phyloP scores from a whole-genome alignment of 192 early-diverging fungal species.

The Linnemannia schmuckeri region DNA sequence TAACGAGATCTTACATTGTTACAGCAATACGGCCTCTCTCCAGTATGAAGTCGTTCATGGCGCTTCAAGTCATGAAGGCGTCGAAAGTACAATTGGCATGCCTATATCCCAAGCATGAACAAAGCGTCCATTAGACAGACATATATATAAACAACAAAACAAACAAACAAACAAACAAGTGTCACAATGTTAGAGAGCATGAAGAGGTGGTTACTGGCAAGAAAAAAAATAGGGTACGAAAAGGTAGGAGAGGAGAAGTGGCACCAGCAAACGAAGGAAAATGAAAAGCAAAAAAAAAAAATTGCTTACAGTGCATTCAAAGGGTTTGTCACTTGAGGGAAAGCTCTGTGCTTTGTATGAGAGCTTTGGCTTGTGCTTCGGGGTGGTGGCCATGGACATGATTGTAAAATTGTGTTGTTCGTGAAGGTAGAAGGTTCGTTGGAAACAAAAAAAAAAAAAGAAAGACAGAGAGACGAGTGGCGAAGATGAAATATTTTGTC shows the following conservation, averaged over 20 bases:
- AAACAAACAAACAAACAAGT: not conserved
- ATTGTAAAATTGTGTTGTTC: not conserved
- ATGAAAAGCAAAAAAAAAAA: too few relatives aligned
- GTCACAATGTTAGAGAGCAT: constrained; percentile 6
- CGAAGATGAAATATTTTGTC: not conserved
- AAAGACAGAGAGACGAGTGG: not conserved
- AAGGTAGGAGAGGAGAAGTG: not conserved
- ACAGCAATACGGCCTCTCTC: constrained; percentile 67
- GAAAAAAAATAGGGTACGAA: not conserved
- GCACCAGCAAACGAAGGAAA: not conserved
- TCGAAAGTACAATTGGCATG: constrained; percentile 63
- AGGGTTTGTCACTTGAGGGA: constrained; percentile 51
- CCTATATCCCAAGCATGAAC: constrained; percentile 9
- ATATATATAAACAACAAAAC: too few relatives aligned
- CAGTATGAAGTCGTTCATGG: constrained; percentile 68
- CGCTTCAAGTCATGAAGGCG: constrained; percentile 68
- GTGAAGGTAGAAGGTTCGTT: constrained; percentile 2
- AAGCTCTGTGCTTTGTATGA: constrained; percentile 57
- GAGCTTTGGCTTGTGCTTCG: constrained; percentile 52
- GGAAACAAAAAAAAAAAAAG: not conserved
- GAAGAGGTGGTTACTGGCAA: not conserved
- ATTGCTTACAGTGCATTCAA: constrained; percentile 51
- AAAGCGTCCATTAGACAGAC: not conserved
- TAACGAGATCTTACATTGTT: constrained; percentile 33
- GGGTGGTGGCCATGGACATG: constrained; percentile 13